phyloP scores from a whole-genome alignment of 768 basidiomycete genomes.

The Phlebiopsis flavidoalba region DNA sequence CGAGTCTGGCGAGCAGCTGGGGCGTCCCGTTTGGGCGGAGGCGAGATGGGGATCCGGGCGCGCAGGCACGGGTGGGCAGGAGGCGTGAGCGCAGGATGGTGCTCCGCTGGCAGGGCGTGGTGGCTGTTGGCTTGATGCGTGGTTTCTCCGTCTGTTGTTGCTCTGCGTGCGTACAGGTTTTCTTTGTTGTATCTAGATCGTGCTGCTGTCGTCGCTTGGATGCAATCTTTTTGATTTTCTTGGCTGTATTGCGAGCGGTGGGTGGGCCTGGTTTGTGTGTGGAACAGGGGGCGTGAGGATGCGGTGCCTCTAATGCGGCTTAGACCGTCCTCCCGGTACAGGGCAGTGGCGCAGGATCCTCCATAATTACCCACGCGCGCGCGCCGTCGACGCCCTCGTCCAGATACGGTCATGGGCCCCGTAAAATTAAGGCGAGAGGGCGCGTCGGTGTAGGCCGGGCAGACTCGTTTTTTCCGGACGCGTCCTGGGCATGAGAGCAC shows the following conservation, averaged over 20 bases:
- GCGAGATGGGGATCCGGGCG: conserved; percentile 10
- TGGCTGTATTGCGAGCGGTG: background rate
- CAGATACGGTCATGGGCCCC: too few relatives aligned
- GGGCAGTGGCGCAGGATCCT: too few relatives aligned
- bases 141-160: conserved; percentile 8
- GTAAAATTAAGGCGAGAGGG: too few relatives aligned
- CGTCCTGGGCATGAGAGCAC: too few relatives aligned
- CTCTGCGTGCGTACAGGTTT: background rate
- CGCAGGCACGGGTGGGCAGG: background rate
- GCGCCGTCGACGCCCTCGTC: too few relatives aligned
- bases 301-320: background rate
- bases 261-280: too few relatives aligned
- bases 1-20: conserved; percentile 45
- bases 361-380: too few relatives aligned
- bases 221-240: background rate
- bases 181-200: background rate
- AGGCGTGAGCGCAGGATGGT: background rate
- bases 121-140: conserved; percentile 7
- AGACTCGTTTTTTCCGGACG: too few relatives aligned
- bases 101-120: background rate
- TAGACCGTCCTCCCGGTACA: background rate
- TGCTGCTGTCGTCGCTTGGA: background rate
- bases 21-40: conserved; percentile 61
- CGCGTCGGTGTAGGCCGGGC: too few relatives aligned
- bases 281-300: background rate